Evolutionary conservation across 2,329 filamentous ascomycete species (phyloP), one percentile per base, ranked within the genome.

Genomic region (Monilinia polystroma): DNA sequence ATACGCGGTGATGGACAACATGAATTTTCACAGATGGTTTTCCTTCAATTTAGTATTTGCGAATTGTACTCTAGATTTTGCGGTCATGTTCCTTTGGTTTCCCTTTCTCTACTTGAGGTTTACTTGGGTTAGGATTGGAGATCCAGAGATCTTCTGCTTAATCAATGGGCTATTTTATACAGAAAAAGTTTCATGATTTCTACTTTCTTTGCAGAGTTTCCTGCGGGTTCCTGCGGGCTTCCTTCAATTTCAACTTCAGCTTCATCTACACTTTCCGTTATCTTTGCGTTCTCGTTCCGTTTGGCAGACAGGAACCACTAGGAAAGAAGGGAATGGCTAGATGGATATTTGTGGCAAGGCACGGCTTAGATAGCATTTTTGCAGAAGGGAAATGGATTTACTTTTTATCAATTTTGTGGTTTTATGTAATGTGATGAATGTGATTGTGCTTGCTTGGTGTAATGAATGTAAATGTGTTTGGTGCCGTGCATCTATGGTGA

Each of bases 181-280:
- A 18, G 2, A 26, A 60, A 60, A 60, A 60, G 58, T 51, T 60
- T 51, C 57, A 58, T 32, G 14, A 58, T 23, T 20, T 47, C 26
- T 12, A 3, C 16, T n/a, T 11, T 45, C 32, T 35, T 35, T 35
- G 32, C 32, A 35, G 32, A 35, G 32, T 35, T 35, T 35, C 32
- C 32, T 35, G 32, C 32, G 5, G 32, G 32, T 8, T 35, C 32
- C 32, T 35, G 32, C 32, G 32, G 32, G 32, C 6, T 35, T 29
- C 16, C 16, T 10, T 7, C n/a, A 4, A 3, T 4, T 29, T 29
- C 29, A 29, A 29, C 29, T 35, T 38, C 57, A 51, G 38, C 45
- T 38, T 16, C 12, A 14, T 23, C 5, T 43, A 23, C 20, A 18
- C 20, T n/a, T 49, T 49, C 10, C n/a, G n/a, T 26, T 45, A 3